A percentile compares a stretch with the other conserved stretches of the same genome.
Evolutionary conservation across 371 early-diverging fungal genomes (phyloP).

Genomic region (Capillidium rhysosporum): DNA sequence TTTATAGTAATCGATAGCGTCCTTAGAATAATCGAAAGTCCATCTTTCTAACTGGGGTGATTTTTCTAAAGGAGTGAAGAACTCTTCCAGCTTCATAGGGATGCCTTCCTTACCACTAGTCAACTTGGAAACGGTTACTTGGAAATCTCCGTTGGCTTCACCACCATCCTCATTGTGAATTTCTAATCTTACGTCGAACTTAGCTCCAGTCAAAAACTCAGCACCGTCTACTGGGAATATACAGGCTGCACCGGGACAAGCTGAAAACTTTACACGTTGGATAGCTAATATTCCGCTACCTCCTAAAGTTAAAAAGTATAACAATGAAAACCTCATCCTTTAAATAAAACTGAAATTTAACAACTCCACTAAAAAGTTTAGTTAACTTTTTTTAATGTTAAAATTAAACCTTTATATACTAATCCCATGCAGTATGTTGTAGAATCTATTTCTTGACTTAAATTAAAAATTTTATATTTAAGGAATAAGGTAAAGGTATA

Average conservation of each 20-base stretch:
- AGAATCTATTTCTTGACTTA: too few species aligned
- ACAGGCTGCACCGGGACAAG: constrained; percentile 6
- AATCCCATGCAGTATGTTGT: too few species aligned
- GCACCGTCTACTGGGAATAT: constrained; percentile 5
- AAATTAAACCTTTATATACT: too few species aligned
- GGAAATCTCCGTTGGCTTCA: constrained; percentile 8
- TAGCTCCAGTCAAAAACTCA: constrained; percentile 6
- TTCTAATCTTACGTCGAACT: constrained; percentile 7
- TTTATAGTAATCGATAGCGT: constrained; percentile 26
- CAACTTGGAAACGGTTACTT: constrained; percentile 5
- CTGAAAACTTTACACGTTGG: neutral
- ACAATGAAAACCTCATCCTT: too few species aligned
- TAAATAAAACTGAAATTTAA: too few species aligned
- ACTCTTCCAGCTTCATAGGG: constrained; percentile 16
- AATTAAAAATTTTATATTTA: too few species aligned
- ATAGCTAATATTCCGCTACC: neutral
- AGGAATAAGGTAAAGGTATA: too few species aligned
- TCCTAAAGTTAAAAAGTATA: too few species aligned
- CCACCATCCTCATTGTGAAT: constrained; percentile 13
- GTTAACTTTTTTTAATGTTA: too few species aligned
- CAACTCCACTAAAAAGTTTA: too few species aligned
- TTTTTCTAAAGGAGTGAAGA: constrained; percentile 18
- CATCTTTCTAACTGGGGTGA: constrained; percentile 21
- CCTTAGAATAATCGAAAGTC: constrained; percentile 27
- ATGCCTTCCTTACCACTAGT: constrained; percentile 11